Evolutionary conservation across 2,329 filamentous ascomycete genomes (phyloP).

Genomic region (Pezicula radicicola): DNA sequence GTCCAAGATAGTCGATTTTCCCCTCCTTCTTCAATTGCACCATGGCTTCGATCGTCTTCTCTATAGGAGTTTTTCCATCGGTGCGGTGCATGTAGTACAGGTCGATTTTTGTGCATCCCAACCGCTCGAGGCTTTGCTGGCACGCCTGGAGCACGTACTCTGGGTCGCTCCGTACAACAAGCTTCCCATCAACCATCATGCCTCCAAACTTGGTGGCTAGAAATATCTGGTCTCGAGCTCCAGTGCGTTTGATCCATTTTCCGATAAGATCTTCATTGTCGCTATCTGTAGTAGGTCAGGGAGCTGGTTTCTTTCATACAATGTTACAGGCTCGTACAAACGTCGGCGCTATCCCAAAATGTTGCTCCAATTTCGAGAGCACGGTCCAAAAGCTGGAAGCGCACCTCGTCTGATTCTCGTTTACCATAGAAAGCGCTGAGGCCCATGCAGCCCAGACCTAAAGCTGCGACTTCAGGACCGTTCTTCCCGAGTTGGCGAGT

Average conservation of each 20-base stretch:
- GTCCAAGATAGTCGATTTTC: constrained; percentile 6
- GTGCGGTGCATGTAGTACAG: constrained; percentile 37
- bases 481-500: too few species aligned
- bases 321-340: too few species aligned
- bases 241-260: constrained; percentile 9
- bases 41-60: constrained; percentile 36
- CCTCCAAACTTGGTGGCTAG: constrained; percentile 15
- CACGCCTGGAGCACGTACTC: constrained; percentile 37
- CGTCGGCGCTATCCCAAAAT: too few species aligned
- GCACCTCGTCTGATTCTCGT: too few species aligned
- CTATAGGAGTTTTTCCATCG: constrained; percentile 32
- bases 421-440: too few species aligned
- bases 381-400: too few species aligned
- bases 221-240: constrained; percentile 10
- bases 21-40: constrained; percentile 27
- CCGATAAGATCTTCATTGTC: constrained; percentile 9
- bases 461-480: too few species aligned
- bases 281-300: too few species aligned
- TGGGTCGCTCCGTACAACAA: constrained; percentile 10
- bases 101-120: constrained; percentile 33
- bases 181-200: neutral
- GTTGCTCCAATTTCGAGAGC: too few species aligned
- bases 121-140: constrained; percentile 31
- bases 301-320: too few species aligned
- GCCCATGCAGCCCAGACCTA: too few species aligned